Evolutionary conservation across 495 filamentous ascomycete genomes (phyloP), one percentile per base, ranked within the genome.

Genomic region (Letharia columbiana): DNA sequence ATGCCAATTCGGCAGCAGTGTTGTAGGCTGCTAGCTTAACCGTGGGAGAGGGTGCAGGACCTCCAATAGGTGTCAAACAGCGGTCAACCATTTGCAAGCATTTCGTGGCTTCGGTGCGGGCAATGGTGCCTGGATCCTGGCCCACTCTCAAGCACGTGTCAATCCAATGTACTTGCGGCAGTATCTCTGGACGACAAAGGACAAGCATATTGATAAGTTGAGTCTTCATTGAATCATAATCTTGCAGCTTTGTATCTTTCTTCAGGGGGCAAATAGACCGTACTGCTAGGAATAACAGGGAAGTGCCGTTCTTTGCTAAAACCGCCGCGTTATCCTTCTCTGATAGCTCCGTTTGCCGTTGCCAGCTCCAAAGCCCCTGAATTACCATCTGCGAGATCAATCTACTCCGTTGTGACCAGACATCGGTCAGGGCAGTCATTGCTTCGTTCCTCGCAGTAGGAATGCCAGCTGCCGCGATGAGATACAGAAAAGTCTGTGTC

Each of bases 1-100:
- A 98, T 8, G 90, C 92, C 61, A 98, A 79, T 65, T 97, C 95
- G 47, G 91, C 91, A 5, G 91, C 88, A 3, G 92, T 89, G 64
- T 80, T 84, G 73, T 85, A 91, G 17, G 92, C 88, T 39, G 95
- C 94, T 17, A 77, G 73, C 62, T 84, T 82, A 63, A 92, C 70
- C 28, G 35, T 57, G 17, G 45, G 20, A 33, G 35, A 50, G 9
- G 39, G 28, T 10, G 23, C 23, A 28, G 31, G 28, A 37, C 9
- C 31, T n/a, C 28, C 8, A 42, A 62, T 33, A 6, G 58, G 33
- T n/a, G 41, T 42, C 10, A 67, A 28, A 56, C 31, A 50, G 33
- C 37, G 52, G 17, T 67, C 61, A 49, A 73, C 65, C 59, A 78
- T 78, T 42, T 76, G 72, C 66, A 88, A 76, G 68, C 82, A 85